Percentiles rank a stretch among this genome's conserved stretches.
phyloP scores from a whole-genome alignment of 331 rosid species.

The Spiraea crenata region DNA sequence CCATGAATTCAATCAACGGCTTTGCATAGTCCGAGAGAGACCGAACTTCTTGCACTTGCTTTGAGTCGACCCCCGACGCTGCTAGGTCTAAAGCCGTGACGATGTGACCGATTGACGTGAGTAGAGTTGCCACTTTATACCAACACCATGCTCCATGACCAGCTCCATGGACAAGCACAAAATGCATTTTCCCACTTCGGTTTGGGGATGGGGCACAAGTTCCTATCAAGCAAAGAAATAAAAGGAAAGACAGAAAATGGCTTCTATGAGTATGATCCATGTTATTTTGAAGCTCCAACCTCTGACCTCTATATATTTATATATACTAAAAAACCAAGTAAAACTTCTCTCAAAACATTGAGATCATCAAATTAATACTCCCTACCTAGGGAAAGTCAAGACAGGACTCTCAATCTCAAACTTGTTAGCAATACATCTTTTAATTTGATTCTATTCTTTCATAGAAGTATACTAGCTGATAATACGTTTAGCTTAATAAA shows the following conservation, averaged over 20 bases:
- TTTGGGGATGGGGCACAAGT: neutral
- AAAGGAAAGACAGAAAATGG: neutral
- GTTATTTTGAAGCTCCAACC: no score
- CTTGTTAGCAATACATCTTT: no score
- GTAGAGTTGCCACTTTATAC: slow-evolving; percentile 9
- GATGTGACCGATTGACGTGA: slow-evolving; percentile 23
- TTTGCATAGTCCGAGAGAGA: slow-evolving; percentile 11
- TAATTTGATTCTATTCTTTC: no score
- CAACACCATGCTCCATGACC: slow-evolving; percentile 47
- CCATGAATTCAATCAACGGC: slow-evolving; percentile 26
- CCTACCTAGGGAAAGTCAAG: no score
- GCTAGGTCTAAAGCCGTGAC: slow-evolving; percentile 27
- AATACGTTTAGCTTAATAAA: no score
- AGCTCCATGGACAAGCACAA: slow-evolving; percentile 40
- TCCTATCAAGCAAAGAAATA: neutral
- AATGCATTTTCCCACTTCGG: slow-evolving; percentile 16
- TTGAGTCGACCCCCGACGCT: slow-evolving; percentile 24
- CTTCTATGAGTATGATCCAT: no score
- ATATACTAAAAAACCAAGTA: no score
- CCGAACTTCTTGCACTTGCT: neutral
- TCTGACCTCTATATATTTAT: no score
- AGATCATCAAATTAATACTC: no score
- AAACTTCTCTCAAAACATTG: no score
- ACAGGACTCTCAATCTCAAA: no score
- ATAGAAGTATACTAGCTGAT: no score